A percentile compares a stretch with the other conserved stretches of the same genome.
Evolutionary conservation across 139 green algal genomes (phyloP).

Genomic region (Astrephomene gubernaculifera): DNA sequence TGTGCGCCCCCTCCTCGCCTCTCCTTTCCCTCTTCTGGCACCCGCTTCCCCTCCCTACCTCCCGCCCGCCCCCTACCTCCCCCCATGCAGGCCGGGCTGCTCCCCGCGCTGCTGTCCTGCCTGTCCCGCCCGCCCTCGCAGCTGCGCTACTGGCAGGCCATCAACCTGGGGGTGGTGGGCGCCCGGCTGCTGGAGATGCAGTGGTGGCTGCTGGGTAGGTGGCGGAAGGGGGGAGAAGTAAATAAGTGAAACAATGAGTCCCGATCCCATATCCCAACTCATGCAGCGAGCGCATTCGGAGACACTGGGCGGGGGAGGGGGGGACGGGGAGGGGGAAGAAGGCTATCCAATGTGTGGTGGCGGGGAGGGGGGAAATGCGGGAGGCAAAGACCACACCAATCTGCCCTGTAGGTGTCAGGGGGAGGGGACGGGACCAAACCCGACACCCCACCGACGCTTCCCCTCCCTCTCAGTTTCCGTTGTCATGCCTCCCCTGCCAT

Average conservation of each 20-base stretch:
- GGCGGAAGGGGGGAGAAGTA: neutral
- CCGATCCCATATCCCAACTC: too few species aligned
- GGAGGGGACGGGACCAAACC: too few species aligned
- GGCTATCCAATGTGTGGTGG: too few species aligned
- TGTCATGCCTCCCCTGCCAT: too few species aligned
- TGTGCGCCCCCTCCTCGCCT: neutral
- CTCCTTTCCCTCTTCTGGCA: neutral
- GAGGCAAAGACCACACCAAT: too few species aligned
- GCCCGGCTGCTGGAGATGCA: slow-evolving; percentile 34
- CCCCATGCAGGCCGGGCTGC: slow-evolving; percentile 1
- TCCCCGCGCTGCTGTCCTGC: neutral
- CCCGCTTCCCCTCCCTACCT: neutral
- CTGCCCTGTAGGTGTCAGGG: too few species aligned
- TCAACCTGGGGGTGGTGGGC: slow-evolving; percentile 27
- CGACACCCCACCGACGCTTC: too few species aligned
- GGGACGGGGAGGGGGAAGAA: neutral
- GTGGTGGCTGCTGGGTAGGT: slow-evolving; percentile 20
- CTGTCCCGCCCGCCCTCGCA: slow-evolving; percentile 2
- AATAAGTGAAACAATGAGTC: too few species aligned
- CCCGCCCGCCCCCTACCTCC: neutral
- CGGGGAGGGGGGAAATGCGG: too few species aligned
- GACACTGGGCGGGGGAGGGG: neutral
- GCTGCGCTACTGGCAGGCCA: slow-evolving; percentile 20
- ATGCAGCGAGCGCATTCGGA: too few species aligned
- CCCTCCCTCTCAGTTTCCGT: too few species aligned